Percentiles rank a stretch among this genome's conserved stretches.
Evolutionary conservation across 345 rosid species (phyloP).

Genomic region (Luvunga scandens): DNA sequence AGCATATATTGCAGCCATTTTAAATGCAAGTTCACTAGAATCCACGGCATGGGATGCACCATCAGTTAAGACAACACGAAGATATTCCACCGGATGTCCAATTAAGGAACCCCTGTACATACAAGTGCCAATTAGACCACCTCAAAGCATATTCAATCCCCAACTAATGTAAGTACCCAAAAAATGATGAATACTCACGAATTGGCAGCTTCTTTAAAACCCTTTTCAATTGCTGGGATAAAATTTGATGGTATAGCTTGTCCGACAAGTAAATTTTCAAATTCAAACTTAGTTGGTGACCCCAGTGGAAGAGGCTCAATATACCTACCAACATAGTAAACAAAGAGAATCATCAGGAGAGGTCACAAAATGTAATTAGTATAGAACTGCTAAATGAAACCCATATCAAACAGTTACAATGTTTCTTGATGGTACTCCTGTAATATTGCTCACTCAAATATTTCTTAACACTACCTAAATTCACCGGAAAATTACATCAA

Average conservation of each 20-base stretch:
- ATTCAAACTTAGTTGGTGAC: constrained; percentile 72
- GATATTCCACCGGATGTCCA: constrained; percentile 94
- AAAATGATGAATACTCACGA: constrained; percentile 53
- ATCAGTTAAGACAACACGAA: constrained; percentile 79
- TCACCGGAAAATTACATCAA: neutral
- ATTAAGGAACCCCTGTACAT: constrained; percentile 81
- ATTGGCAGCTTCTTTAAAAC: constrained; percentile 97
- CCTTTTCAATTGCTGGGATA: constrained; percentile 97
- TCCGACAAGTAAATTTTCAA: constrained; percentile 91
- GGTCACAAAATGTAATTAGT: neutral
- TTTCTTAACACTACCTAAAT: neutral
- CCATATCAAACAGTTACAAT: neutral
- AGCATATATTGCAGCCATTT: constrained; percentile 95
- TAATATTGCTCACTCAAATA: neutral
- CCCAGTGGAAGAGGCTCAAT: constrained; percentile 79
- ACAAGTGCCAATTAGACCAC: constrained; percentile 11
- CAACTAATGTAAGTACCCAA: neutral
- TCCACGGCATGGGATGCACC: constrained; percentile 96
- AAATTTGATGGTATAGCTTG: constrained; percentile 94
- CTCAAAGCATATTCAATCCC: neutral
- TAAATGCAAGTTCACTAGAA: constrained; percentile 98
- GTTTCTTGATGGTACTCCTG: no score
- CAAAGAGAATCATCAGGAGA: constrained; percentile 8
- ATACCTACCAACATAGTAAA: constrained; percentile 41
- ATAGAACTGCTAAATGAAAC: neutral